Base-by-base conservation (phyloP, 495 filamentous ascomycete genomes). In the Aspergillus saccharolyticus region DNA sequence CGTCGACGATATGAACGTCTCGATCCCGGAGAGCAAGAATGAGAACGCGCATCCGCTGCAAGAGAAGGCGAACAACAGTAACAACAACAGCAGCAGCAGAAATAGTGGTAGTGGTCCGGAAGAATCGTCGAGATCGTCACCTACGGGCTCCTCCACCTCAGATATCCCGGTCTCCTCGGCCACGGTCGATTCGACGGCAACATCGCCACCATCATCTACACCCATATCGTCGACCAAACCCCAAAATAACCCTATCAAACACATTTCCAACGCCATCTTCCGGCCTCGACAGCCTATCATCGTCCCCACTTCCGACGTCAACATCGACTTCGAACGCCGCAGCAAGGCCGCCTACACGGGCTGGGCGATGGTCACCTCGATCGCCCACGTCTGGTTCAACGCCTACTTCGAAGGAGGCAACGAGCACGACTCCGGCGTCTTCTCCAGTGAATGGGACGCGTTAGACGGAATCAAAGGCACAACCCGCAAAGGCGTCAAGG, bases 331-430 rank as follows among this genome's bases (percentile, higher is more conserved):
- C 48, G 91, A 96, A 67, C 81, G 89, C 16, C 83, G 89, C 48
- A 90, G 87, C 52, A 89, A 88, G 64, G 84, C 83, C 16, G 82
- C 83, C 1, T 87, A 90, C 70, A 78, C 74, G 0, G 89, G 88
- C 5, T 83, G 89, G 60, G 89, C 89, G 4, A 88, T 97, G 85
- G 91, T 96, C 9, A 97, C 92, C 4, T 85, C 91, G 0, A 86
- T 97, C 39, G 90, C 92, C 1, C 91, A 97, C 57, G 88, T 96
- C 28, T 98, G 94, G 94, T 96, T 96, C 74, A 98, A 98, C 64
- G 74, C 86, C 2, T 97, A 85, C 73, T 97, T 97, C 59, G 94
- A 97, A 73, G 91, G 91, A 14, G 81, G 85, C 58, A 78, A 88
- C 16, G 83, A 91, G 61, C 62, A 75, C 44, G 69, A 75, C 52